Percentiles rank a stretch among this genome's conserved stretches.
These are phyloP conservation scores for Artemisia argyi DNA, from an alignment of 129 eudicot genomes.

Conservation along the genomic window DNA sequence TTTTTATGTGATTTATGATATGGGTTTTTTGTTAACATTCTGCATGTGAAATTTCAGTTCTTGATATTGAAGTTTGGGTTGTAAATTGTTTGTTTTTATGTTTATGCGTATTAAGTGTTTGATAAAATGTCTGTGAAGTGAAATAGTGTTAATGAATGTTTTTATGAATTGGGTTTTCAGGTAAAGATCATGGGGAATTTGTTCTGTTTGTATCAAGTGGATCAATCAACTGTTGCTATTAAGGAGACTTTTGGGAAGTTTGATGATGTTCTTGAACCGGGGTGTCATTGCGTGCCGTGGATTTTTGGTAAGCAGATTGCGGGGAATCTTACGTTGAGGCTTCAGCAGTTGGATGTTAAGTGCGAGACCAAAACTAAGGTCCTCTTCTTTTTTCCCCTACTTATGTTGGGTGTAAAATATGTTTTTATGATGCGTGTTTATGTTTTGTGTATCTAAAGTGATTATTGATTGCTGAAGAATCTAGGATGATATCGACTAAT, in stretches of 20 bases:
- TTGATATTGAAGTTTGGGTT: background rate
- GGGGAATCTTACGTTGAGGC: slow-evolving; percentile 49
- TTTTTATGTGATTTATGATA: background rate
- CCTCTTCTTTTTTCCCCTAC: background rate
- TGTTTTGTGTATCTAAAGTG: background rate
- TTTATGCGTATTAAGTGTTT: slow-evolving; percentile 16
- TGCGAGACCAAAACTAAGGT: slow-evolving; percentile 82
- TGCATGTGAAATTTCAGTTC: background rate
- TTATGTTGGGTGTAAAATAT: background rate
- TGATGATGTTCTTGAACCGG: slow-evolving; percentile 61
- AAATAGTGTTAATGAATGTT: background rate
- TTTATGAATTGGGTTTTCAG: slow-evolving; percentile 12
- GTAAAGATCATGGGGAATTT: slow-evolving; percentile 49
- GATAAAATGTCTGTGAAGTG: slow-evolving; percentile 17
- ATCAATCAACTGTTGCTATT: slow-evolving; percentile 64
- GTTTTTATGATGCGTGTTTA: background rate
- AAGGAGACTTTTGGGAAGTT: slow-evolving; percentile 61
- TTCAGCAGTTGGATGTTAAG: slow-evolving; percentile 64
- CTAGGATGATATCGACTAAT: background rate
- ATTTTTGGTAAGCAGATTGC: slow-evolving; percentile 46
- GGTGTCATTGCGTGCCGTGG: slow-evolving; percentile 72
- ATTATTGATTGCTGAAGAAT: background rate
- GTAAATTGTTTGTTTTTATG: background rate
- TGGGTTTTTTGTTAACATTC: background rate
- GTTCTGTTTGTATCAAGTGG: slow-evolving; percentile 52